These are phyloP conservation scores for Metarhizium robertsii DNA, from an alignment of 2,329 filamentous ascomycete genomes.

Conservation along the genomic window DNA sequence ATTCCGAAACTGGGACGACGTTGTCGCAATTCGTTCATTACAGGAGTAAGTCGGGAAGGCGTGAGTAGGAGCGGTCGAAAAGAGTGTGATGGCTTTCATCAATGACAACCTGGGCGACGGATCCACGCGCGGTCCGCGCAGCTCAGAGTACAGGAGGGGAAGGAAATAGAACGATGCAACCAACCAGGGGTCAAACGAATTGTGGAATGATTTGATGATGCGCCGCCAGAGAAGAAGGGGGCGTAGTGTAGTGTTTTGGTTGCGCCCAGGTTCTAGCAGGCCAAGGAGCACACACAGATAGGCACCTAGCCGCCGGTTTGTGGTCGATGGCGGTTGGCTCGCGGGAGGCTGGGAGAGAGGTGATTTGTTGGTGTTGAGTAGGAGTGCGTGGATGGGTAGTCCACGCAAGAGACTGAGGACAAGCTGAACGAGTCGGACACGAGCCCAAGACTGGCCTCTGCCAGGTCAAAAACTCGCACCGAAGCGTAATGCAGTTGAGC, in stretches of 20 bases:
- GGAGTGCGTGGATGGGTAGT: not conserved
- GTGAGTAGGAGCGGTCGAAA: not conserved
- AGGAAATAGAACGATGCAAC: not conserved
- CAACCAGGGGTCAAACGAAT: not conserved
- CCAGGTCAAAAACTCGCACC: not conserved
- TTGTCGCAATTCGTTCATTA: slow-evolving; percentile 21
- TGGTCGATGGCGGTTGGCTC: not conserved
- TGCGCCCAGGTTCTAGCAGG: not conserved
- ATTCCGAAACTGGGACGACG: slow-evolving; percentile 40
- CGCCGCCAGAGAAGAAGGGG: not conserved
- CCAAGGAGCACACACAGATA: not conserved
- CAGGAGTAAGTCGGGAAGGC: slow-evolving; percentile 8
- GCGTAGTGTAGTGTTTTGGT: too few species aligned
- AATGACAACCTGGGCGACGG: not conserved
- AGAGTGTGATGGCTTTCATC: not conserved
- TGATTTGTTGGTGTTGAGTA: not conserved
- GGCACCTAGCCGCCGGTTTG: not conserved
- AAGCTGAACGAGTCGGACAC: not conserved
- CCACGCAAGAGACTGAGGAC: not conserved
- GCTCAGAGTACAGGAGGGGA: not conserved
- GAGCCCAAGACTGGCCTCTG: not conserved
- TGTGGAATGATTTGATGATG: not conserved
- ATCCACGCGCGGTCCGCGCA: not conserved
- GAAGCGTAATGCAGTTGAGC: not conserved
- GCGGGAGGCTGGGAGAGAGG: not conserved